Evolutionary conservation across 768 basidiomycete genomes (phyloP), one percentile per base, ranked within the genome.

Genomic region (Xanthoconium purpureum): DNA sequence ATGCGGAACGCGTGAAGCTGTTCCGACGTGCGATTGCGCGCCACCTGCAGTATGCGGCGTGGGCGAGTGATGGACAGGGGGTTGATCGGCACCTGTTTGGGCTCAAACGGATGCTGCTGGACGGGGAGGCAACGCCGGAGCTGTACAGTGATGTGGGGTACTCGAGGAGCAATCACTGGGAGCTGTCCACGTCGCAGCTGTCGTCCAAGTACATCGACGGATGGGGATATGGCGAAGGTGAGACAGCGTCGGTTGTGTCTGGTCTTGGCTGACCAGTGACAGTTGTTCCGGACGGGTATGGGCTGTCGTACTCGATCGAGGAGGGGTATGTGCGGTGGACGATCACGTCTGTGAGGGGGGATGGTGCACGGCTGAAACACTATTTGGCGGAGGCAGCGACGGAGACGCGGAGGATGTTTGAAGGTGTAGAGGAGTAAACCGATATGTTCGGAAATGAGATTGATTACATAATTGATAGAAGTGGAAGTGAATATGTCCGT

Each of bases 221-320:
- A 20, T 98, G 96, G 96, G 97, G 96, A 14, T 98, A 98, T 68
- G 94, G 94, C 9, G 92, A 96, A 81, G 91, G 91, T 91, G 56
- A 60, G 58, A 37, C 0, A 11, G 32, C 30, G 56, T 11, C 8
- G 17, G 1, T 36, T 15, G 35, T 5, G 40, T 11, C 33, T 29
- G 14, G 42, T 37, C n/a, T 24, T 9, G 43, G 65, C 65, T 65
- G 55, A 56, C n/a, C 8, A 18, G 17, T 8, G 5, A 15, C 57
- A 89, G 95, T 98, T 30, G 94, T 97, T 0, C 80, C 84, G 1
- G 92, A 96, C 60, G 96, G 95, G 5, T 96, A 91, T 65, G 96
- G 96, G 18, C 73, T 98, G 32, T 84, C 91, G 33, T 98, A 99
- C 73, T 80, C 91, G 4, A 95, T 99, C 66, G 90, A 87, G 33